Percentiles rank a stretch among this genome's conserved stretches.
These are phyloP conservation scores for Pseudopyrenochaeta lycopersici DNA, from an alignment of 2,329 filamentous ascomycete species.

Conservation along the genomic window DNA sequence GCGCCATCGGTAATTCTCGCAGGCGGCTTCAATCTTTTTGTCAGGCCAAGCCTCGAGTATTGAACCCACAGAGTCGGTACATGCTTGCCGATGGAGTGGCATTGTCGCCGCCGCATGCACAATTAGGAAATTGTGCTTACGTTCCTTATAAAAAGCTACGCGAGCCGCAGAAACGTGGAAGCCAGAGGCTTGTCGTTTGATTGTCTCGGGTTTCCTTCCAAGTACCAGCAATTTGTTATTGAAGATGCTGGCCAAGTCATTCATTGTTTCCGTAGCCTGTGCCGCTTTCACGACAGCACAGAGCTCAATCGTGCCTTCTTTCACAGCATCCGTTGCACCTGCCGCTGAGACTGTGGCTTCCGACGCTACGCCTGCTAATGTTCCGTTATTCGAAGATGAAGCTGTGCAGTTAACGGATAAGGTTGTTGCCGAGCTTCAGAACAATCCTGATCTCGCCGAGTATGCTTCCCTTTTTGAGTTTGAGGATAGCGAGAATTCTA, in stretches of 20 bases:
- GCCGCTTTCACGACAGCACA: conserved; percentile 26
- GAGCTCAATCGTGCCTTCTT: conserved; percentile 17
- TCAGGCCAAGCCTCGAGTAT: not conserved
- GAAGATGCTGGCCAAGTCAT: conserved; percentile 26
- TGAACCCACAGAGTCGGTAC: conserved; percentile 3
- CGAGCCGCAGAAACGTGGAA: conserved; percentile 9
- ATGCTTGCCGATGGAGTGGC: conserved; percentile 4
- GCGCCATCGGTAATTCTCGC: not conserved
- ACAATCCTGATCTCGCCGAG: conserved; percentile 23
- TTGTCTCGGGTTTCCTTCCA: conserved; percentile 1
- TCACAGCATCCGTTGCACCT: conserved; percentile 27
- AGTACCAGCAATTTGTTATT: not conserved
- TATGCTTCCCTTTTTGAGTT: conserved; percentile 50
- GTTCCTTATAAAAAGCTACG: conserved; percentile 2
- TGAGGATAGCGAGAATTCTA: conserved; percentile 25
- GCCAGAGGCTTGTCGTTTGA: not conserved
- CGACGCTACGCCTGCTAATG: conserved; percentile 27
- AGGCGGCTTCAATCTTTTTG: not conserved
- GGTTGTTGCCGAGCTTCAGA: conserved; percentile 27
- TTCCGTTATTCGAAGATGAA: conserved; percentile 31
- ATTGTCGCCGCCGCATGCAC: conserved; percentile 10
- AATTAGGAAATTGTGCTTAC: not conserved
- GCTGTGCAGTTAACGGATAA: conserved; percentile 36
- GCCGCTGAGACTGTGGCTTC: conserved; percentile 34
- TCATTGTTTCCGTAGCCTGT: conserved; percentile 21